Base-by-base conservation (phyloP, 805 yeast genomes). In the Lipomyces mesembrius region DNA sequence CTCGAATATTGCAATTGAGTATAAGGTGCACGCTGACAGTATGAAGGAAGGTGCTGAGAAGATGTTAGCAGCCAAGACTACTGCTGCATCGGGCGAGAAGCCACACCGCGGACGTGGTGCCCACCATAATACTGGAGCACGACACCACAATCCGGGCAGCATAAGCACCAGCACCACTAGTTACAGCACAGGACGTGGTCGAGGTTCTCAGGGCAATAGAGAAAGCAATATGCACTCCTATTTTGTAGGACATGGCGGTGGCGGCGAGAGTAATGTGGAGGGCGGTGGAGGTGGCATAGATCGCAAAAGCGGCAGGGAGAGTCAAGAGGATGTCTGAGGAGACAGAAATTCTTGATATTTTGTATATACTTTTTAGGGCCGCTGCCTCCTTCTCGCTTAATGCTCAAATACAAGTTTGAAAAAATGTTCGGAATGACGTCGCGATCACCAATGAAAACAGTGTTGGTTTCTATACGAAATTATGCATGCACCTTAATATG, bases 21-120 rank as follows among this genome's bases (percentile, higher is more conserved):
- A 77, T 71, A 74, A 73, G 61, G 74, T 76, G 11, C 79, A 77
- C 67, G 61, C 74, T 9, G 77, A 74, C 22, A 70, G 76, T 57
- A 60, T 75, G 52, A 74, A 75, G 63, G 76, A 75, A 51, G 70
- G 65, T 8, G 67, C 62, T 14, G 67, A 64, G 55, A 66, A 66
- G 64, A 57, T 64, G 65, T 34, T 55, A 34, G 64, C 69, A 7
- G 64, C 61, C 9, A 51, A 39, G 29, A 57, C 57, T 25, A 57
- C 60, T 9, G 63, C 67, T 11, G 60, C 57, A 25, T 14, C 62
- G 22, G 65, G 59, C 37, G 65, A 61, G n/a, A 61, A 61, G 22
- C 46, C 54, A 25, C 59, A 56, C n/a, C 63, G 63, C 34, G 61
- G 67, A 43, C 56, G 62, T 17, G 61, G 61, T 17, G 55, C 49